These are phyloP conservation scores for Gracilaria gracilis DNA, from an alignment of 23 red algal genomes.

Conservation along the genomic window DNA sequence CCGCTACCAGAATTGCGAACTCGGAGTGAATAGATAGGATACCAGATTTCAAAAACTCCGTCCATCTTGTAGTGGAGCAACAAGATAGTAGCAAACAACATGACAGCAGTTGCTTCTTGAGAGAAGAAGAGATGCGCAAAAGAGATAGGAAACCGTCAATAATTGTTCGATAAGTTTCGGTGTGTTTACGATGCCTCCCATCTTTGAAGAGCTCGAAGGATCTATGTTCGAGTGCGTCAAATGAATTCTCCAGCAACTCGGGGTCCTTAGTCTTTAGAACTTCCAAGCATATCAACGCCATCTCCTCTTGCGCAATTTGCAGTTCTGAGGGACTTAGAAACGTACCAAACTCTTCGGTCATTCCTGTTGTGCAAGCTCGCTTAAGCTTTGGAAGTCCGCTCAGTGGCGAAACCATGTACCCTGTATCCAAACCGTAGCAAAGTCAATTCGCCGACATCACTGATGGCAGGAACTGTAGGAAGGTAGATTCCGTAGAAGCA, in stretches of 20 bases:
- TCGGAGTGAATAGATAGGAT: background rate
- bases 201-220: background rate
- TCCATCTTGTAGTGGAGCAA: slow-evolving; percentile 12
- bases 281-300: slow-evolving; percentile 9
- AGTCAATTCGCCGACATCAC: too few species aligned
- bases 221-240: background rate
- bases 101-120: slow-evolving; percentile 6
- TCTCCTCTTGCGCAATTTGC: background rate
- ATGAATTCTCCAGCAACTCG: background rate
- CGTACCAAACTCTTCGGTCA: background rate
- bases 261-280: background rate
- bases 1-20: background rate
- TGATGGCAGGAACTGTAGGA: too few species aligned
- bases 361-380: background rate
- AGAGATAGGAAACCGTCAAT: slow-evolving; percentile 5
- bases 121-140: background rate
- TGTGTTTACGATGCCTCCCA: background rate
- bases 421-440: too few species aligned
- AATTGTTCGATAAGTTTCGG: background rate
- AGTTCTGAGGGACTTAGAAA: background rate
- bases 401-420: background rate
- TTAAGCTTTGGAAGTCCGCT: background rate
- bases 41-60: slow-evolving; percentile 6
- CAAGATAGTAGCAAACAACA: background rate
- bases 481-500: too few species aligned